Evolutionary conservation across 2,329 filamentous ascomycete species (phyloP).

Genomic region (Epichloe elymi): DNA sequence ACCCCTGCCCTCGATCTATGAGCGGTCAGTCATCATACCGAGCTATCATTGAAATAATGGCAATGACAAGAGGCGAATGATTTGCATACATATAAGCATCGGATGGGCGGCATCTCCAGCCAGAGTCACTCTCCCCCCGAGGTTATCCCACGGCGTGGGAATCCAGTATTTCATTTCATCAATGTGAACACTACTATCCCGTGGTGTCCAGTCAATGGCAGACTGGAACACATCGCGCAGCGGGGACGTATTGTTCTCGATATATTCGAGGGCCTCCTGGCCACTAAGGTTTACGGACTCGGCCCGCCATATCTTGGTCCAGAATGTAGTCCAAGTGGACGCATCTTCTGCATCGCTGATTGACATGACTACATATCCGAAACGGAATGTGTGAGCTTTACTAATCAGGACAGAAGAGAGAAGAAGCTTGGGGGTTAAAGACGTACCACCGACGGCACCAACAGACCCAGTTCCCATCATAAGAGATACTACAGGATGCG

Average conservation of each 20-base stretch:
- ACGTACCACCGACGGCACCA: constrained; percentile 18
- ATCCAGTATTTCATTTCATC: constrained; percentile 26
- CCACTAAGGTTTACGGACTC: constrained; percentile 16
- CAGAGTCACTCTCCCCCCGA: constrained; percentile 20
- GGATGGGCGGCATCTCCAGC: constrained; percentile 29
- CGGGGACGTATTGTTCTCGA: constrained; percentile 14
- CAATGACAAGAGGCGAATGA: not conserved
- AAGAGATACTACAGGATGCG: constrained; percentile 19
- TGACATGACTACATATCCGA: constrained; percentile 8
- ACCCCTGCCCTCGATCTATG: constrained; percentile 29
- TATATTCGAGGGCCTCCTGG: constrained; percentile 20
- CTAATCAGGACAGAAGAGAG: too few relatives aligned
- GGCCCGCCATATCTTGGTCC: constrained; percentile 23
- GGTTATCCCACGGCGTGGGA: constrained; percentile 18
- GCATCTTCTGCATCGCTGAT: constrained; percentile 12
- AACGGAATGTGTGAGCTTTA: not conserved
- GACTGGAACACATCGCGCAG: constrained; percentile 19
- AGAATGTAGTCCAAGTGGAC: constrained; percentile 20
- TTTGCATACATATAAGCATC: constrained; percentile 26
- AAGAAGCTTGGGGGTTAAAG: not conserved
- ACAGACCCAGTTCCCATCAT: constrained; percentile 17
- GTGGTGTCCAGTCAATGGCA: constrained; percentile 21
- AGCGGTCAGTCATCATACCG: not conserved
- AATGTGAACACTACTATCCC: constrained; percentile 16
- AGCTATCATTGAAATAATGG: not conserved